These are phyloP conservation scores for Hansenula lynferdii DNA, from an alignment of 1,139 yeast species.

Conservation along the genomic window DNA sequence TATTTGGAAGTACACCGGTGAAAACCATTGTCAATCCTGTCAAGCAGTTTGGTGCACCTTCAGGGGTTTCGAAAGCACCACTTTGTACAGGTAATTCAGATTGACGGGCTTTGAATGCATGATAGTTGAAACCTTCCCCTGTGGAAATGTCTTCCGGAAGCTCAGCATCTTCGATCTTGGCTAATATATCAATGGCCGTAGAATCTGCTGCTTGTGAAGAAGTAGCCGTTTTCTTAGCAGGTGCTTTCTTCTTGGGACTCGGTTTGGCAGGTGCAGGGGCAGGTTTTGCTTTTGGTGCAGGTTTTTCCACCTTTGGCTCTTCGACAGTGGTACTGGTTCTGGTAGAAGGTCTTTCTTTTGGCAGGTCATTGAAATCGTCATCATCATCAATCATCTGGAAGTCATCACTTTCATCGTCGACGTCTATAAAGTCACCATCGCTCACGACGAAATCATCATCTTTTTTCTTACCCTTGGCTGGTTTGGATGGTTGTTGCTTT, in stretches of 20 bases:
- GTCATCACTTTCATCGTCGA: slow-evolving; percentile 14
- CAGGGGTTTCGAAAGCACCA: slow-evolving; percentile 47
- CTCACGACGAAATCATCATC: slow-evolving; percentile 10
- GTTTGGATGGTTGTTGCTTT: not conserved
- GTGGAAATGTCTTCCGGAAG: slow-evolving; percentile 52
- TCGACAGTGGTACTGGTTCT: slow-evolving; percentile 1
- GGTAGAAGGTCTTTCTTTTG: slow-evolving; percentile 4
- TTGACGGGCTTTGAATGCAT: slow-evolving; percentile 42
- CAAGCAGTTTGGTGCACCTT: slow-evolving; percentile 77
- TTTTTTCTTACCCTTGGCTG: slow-evolving; percentile 3
- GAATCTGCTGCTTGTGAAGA: slow-evolving; percentile 4
- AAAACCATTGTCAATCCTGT: slow-evolving; percentile 88
- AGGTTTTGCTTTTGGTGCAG: slow-evolving; percentile 9
- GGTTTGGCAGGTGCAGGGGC: slow-evolving; percentile 7
- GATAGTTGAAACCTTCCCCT: slow-evolving; percentile 47
- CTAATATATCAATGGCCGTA: slow-evolving; percentile 51
- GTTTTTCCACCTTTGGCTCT: not conserved
- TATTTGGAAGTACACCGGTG: slow-evolving; percentile 80
- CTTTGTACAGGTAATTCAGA: slow-evolving; percentile 28
- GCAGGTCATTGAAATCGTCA: slow-evolving; percentile 11
- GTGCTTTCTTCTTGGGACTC: too few relatives aligned
- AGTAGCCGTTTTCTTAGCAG: too few relatives aligned
- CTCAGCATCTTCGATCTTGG: slow-evolving; percentile 63
- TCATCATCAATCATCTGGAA: slow-evolving; percentile 11
- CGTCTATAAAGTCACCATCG: slow-evolving; percentile 14